Evolutionary conservation across 768 basidiomycete species (phyloP).

Genomic region (Podaxis sp.): DNA sequence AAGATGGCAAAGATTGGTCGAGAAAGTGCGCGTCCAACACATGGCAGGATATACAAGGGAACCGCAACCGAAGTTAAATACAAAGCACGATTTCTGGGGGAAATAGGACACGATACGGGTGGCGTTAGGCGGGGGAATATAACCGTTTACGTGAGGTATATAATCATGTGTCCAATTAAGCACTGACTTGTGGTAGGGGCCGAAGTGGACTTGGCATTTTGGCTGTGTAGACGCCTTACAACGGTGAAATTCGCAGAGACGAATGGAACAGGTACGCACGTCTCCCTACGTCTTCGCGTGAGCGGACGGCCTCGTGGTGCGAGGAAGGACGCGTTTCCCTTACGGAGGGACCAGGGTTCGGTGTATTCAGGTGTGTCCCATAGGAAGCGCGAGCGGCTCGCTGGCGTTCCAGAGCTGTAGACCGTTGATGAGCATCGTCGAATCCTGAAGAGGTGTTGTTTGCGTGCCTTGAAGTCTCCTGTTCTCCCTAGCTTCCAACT

Average conservation of each 20-base stretch:
- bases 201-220: neutral
- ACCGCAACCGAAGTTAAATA: neutral
- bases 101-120: neutral
- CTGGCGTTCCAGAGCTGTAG: neutral
- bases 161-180: neutral
- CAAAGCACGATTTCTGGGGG: neutral
- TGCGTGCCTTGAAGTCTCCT: neutral
- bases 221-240: neutral
- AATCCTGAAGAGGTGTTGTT: neutral
- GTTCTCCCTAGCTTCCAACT: conserved; percentile 19
- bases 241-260: neutral
- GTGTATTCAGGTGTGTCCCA: neutral
- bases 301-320: neutral
- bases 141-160: neutral
- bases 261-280: neutral
- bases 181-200: neutral
- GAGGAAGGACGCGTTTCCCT: neutral
- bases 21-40: no score
- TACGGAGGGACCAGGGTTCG: neutral
- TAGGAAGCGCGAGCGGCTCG: neutral
- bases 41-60: no score
- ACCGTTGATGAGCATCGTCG: neutral
- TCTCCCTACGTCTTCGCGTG: neutral
- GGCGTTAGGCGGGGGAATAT: neutral
- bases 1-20: no score